A percentile compares a stretch with the other conserved stretches of the same genome.
Evolutionary conservation across 768 basidiomycete species (phyloP).

Genomic region (Mycena vitilis): DNA sequence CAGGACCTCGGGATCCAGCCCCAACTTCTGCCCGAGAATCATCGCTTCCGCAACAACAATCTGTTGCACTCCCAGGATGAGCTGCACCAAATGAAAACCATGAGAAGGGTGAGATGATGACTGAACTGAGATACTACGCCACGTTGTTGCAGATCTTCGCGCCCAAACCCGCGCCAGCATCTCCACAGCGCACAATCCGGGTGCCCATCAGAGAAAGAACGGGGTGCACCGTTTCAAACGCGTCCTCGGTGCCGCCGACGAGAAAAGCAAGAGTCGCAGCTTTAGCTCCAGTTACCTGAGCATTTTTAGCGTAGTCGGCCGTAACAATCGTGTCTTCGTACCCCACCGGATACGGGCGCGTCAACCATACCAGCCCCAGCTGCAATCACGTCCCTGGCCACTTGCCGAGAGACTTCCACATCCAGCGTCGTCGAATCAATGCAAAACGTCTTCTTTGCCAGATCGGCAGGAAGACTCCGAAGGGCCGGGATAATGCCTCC

Average conservation of each 20-base stretch:
- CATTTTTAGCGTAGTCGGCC: too few species aligned
- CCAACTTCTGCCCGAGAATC: constrained; percentile 86
- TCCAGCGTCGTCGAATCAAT: constrained; percentile 96
- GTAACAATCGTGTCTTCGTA: too few species aligned
- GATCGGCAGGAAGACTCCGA: constrained; percentile 55
- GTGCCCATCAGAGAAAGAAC: constrained; percentile 81
- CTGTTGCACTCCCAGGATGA: constrained; percentile 82
- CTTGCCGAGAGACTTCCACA: constrained; percentile 74
- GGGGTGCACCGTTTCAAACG: constrained; percentile 69
- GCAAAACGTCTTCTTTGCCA: constrained; percentile 63
- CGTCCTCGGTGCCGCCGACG: constrained; percentile 78
- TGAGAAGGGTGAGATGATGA: constrained; percentile 38
- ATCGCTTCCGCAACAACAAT: constrained; percentile 91
- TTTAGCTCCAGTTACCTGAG: constrained; percentile 76
- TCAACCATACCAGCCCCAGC: constrained; percentile 85
- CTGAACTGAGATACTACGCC: constrained; percentile 40
- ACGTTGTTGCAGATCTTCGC: constrained; percentile 95
- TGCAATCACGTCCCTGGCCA: constrained; percentile 64
- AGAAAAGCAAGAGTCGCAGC: constrained; percentile 93
- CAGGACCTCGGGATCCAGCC: constrained; percentile 79
- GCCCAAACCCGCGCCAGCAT: constrained; percentile 82
- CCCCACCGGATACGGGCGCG: constrained; percentile 94
- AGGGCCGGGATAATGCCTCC: constrained; percentile 77
- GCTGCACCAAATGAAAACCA: constrained; percentile 46
- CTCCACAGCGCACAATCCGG: constrained; percentile 85